Base-by-base conservation (phyloP, 768 basidiomycete species). In the Hygrocybe punicea region DNA sequence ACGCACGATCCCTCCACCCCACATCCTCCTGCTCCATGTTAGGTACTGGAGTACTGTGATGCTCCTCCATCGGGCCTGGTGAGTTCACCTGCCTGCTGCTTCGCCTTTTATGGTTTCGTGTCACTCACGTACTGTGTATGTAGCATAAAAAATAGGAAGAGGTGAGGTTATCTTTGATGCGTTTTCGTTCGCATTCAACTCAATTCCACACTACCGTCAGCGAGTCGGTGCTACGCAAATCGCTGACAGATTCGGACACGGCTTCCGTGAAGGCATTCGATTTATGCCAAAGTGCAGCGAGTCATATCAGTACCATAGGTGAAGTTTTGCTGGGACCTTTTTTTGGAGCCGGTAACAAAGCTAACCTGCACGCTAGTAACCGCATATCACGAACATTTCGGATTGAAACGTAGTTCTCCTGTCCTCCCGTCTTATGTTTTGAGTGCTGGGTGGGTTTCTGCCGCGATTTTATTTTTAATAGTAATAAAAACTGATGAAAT, bases 1-100 rank as follows among this genome's bases (percentile, higher is more conserved):
- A 62, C 75, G 81, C 48, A 71, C 69, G 8, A 67, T 74, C 9
- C 86, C 86, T 8, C 79, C 85, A 4, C 85, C 89, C 1, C 82
- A 85, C 53, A 77, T 91, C 23, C 67, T 91, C 29, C 78, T 83
- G 46, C 72, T 91, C 40, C 87, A 92, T 62, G 77, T 89, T 55
- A 78, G 87, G 60, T 91, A 92, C 67, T 89, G 87, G 83, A 83
- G 82, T 6, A 78, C 87, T 16, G 84, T 91, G 4, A 74, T 92
- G 11, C 73, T 92, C 36, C 76, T 91, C 37, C 81, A 91, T 68
- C 80, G 90, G 51, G 88, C 87, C 14, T 92, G 90, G 89, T 91
- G 69, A 78, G 89, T 79, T 23, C 14, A 16, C 42, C 49, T 25
- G 46, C 14, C n/a, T 11, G 4, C 33, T 24, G 17, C 33, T 37